Evolutionary conservation across 2,329 filamentous ascomycete genomes (phyloP), one percentile per base, ranked within the genome.

Genomic region (Aspergillus japonicus): DNA sequence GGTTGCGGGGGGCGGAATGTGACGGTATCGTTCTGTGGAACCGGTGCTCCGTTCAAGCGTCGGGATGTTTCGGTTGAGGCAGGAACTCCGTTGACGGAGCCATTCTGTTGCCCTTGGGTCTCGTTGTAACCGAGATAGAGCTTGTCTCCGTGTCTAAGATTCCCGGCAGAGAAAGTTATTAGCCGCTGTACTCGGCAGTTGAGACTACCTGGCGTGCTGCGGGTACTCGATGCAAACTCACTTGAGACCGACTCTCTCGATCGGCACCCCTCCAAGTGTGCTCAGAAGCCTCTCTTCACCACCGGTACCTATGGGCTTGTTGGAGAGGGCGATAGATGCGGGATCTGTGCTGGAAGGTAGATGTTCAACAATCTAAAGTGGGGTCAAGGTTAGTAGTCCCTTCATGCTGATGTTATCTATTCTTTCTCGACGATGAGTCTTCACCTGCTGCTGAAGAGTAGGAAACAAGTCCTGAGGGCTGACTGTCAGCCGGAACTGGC

Each of bases 401-500:
- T 26, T 19, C 26, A 10, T 10, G 19, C 24, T 19, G 5, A 44
- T n/a, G 5, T 21, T 23, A 19, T 33, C 11, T 19, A 21, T 12
- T 47, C 23, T n/a, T 12, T 47, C 23, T 31, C 10, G 12, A 5
- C n/a, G 31, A 23, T 4, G 12, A 16, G 16, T 19, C 16, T 39
- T 50, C 71, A 81, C 80, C 71, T 78, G 78, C 59, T 75, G 75
- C 14, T 84, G 73, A 29, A 88, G 77, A 8, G 83, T 79, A 21
- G 81, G 73, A 74, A 98, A 96, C 0, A 88, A 87, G 64, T 90
- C 87, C 47, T 84, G 83, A 54, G 88, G 85, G 68, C 93, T 88
- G 67, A 96, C 85, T 54, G 83, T 90, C 70, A 98, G 82, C 68
- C 95, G 89, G 77, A 93, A 89, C 83, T 95, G 95, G 80, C 95